These are phyloP conservation scores for Aulographum hederae DNA, from an alignment of 2,329 filamentous ascomycete species.

Conservation along the genomic window DNA sequence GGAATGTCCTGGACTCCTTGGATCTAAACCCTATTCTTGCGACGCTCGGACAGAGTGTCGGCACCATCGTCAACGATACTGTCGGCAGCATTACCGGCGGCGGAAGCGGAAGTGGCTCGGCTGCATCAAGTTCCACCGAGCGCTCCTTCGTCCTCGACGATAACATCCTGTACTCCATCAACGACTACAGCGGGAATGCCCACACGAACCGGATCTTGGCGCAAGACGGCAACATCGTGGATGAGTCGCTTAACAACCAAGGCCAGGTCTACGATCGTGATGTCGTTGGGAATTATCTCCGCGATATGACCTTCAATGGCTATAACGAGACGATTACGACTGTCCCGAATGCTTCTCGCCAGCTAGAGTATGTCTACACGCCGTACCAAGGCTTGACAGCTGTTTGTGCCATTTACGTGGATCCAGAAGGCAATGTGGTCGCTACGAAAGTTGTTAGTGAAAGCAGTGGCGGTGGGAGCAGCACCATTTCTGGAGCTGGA, in stretches of 20 bases:
- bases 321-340: slow-evolving; percentile 24
- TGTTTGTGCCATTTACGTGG: slow-evolving; percentile 29
- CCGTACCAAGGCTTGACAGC: slow-evolving; percentile 31
- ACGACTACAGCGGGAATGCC: slow-evolving; percentile 36
- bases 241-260: slow-evolving; percentile 35
- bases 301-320: slow-evolving; percentile 37
- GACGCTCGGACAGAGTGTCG: slow-evolving; percentile 32
- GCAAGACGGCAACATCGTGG: slow-evolving; percentile 36
- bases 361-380: slow-evolving; percentile 34
- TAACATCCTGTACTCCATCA: slow-evolving; percentile 42
- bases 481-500: too few relatives aligned
- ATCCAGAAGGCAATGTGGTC: slow-evolving; percentile 27
- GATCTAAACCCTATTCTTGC: slow-evolving; percentile 43
- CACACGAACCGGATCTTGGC: slow-evolving; percentile 36
- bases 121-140: slow-evolving; percentile 7
- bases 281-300: slow-evolving; percentile 30
- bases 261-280: slow-evolving; percentile 25
- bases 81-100: slow-evolving; percentile 9
- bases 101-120: slow-evolving; percentile 4
- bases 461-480: slow-evolving; percentile 32
- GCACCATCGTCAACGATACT: slow-evolving; percentile 27
- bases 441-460: slow-evolving; percentile 34
- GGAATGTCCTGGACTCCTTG: slow-evolving; percentile 37
- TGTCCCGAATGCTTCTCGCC: slow-evolving; percentile 28
- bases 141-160: slow-evolving; percentile 30